phyloP scores from a whole-genome alignment of 768 basidiomycete genomes.

The Xerocomus brunneocitrinus region DNA sequence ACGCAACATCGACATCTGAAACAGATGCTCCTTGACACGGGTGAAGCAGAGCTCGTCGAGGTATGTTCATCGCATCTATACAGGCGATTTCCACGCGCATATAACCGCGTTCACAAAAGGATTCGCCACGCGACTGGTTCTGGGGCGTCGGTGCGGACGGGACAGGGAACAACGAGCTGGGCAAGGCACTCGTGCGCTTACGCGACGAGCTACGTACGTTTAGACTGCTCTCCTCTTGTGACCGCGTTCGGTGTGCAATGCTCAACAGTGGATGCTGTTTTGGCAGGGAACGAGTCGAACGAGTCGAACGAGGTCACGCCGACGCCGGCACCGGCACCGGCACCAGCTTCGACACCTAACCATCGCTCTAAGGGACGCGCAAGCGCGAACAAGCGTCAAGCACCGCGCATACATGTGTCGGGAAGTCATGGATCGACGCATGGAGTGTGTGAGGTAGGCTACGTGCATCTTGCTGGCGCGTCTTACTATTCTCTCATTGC shows the following conservation, averaged over 20 bases:
- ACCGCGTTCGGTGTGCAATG: neutral
- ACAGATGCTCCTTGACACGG: constrained; percentile 59
- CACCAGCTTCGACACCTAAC: constrained; percentile 2
- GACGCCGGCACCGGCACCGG: neutral
- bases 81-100: neutral
- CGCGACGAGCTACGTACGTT: constrained; percentile 46
- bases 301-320: neutral
- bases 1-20: constrained; percentile 59
- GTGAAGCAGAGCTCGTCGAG: constrained; percentile 64
- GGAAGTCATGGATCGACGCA: constrained; percentile 3
- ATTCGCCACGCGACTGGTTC: constrained; percentile 70
- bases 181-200: constrained; percentile 63
- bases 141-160: constrained; percentile 71
- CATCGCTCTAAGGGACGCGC: neutral
- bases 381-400: constrained; percentile 3
- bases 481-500: constrained; percentile 12
- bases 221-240: neutral
- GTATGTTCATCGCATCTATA: constrained; percentile 29
- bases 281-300: constrained; percentile 14
- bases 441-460: constrained; percentile 23
- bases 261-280: neutral
- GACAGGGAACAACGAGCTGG: constrained; percentile 66
- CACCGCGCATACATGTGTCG: constrained; percentile 8
- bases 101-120: constrained; percentile 33
- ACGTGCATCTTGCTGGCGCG: neutral